These are phyloP conservation scores for Sugiyamaella boreocaroliniensis DNA, from an alignment of 805 yeast genomes.

Conservation along the genomic window DNA sequence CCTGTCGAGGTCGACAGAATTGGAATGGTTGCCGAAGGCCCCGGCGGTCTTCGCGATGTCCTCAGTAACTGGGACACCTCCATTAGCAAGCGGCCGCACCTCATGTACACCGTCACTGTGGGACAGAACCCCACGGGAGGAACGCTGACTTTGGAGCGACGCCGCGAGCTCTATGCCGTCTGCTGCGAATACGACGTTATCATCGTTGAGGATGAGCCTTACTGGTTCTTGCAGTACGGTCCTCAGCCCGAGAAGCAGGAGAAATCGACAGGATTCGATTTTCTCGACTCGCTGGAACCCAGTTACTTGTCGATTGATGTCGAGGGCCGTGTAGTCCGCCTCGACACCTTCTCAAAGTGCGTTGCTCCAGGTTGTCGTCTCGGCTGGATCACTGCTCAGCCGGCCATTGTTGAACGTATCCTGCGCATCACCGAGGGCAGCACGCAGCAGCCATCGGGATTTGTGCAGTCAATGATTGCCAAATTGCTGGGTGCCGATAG, in stretches of 20 bases:
- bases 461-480: slow-evolving; percentile 63
- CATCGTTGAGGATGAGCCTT: slow-evolving; percentile 93
- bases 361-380: slow-evolving; percentile 88
- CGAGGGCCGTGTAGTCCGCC: slow-evolving; percentile 85
- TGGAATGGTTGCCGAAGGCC: slow-evolving; percentile 52
- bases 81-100: slow-evolving; percentile 53
- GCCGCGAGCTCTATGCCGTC: slow-evolving; percentile 63
- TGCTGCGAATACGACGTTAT: slow-evolving; percentile 80
- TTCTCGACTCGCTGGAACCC: slow-evolving; percentile 59
- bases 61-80: slow-evolving; percentile 61
- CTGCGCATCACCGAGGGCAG: slow-evolving; percentile 71
- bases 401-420: slow-evolving; percentile 55
- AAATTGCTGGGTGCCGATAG: slow-evolving; percentile 53
- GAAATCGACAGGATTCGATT: slow-evolving; percentile 36
- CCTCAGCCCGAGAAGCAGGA: background rate
- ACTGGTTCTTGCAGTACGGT: slow-evolving; percentile 85
- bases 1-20: slow-evolving; percentile 72
- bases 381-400: slow-evolving; percentile 84
- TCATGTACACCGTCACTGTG: slow-evolving; percentile 84
- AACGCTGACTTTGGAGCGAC: slow-evolving; percentile 66
- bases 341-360: slow-evolving; percentile 87
- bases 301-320: slow-evolving; percentile 71
- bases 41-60: slow-evolving; percentile 55
- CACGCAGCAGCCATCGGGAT: slow-evolving; percentile 78
- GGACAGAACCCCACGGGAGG: slow-evolving; percentile 99